Conservation (phyloP, 345 rosid species). For the Ailanthus altissimus region DNA sequence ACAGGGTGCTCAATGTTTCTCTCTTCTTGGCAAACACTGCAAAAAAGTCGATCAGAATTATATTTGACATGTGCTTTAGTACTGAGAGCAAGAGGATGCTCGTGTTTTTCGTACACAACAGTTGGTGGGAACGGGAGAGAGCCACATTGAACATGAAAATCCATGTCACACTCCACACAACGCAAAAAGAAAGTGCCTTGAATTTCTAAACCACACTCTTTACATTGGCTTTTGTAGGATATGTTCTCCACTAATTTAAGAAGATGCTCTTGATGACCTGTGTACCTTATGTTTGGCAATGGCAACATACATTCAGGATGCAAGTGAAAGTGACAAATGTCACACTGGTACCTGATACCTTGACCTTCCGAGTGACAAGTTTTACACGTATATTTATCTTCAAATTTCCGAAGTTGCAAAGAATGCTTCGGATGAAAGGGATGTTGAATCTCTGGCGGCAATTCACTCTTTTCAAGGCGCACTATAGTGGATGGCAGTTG, state of each 20-base stretch:
- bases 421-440: too few relatives aligned
- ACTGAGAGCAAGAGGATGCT: not conserved
- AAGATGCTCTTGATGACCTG: not conserved
- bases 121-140: not conserved
- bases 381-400: not conserved
- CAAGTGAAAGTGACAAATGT: not conserved
- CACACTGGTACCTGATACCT: not conserved
- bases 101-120: not conserved
- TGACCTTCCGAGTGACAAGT: not conserved
- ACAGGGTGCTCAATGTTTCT: not conserved
- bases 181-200: not conserved
- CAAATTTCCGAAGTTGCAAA: too few relatives aligned
- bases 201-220: not conserved
- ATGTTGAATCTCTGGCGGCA: too few relatives aligned
- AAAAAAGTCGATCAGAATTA: not conserved
- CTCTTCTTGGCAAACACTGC: not conserved
- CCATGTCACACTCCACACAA: not conserved
- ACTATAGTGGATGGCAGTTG: too few relatives aligned
- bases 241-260: not conserved
- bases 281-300: not conserved
- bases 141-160: not conserved
- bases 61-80: not conserved
- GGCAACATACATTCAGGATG: not conserved
- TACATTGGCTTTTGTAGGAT: not conserved
- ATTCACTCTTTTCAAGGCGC: too few relatives aligned